Conservation (phyloP, 2,329 filamentous ascomycete genomes). For the Penicillium sp. region DNA sequence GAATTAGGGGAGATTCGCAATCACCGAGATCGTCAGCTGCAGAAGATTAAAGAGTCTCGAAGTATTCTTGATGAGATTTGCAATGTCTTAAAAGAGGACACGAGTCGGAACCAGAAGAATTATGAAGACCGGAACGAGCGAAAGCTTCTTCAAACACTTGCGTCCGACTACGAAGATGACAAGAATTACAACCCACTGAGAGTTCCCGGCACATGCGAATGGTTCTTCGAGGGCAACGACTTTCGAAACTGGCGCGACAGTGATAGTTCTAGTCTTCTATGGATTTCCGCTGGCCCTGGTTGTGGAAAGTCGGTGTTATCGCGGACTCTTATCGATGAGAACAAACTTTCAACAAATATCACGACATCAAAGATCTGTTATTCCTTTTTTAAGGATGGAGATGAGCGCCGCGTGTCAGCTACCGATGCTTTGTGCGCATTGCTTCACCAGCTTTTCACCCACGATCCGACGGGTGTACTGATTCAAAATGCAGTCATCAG, state of each 20-base stretch:
- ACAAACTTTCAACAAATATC: neutral
- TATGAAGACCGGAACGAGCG: conserved; percentile 1
- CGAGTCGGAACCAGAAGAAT: neutral
- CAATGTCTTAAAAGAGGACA: neutral
- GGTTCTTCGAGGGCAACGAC: conserved; percentile 26
- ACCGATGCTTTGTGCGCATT: neutral
- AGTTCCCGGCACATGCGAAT: conserved; percentile 36
- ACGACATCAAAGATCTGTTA: neutral
- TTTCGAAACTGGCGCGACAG: neutral
- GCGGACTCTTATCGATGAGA: neutral
- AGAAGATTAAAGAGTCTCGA: neutral
- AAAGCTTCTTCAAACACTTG: conserved; percentile 21
- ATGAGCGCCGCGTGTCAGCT: neutral
- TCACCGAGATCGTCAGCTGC: neutral
- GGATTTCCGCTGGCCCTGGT: neutral
- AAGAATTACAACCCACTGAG: conserved; percentile 32
- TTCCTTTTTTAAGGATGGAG: neutral
- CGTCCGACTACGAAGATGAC: conserved; percentile 26
- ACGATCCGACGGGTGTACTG: neutral
- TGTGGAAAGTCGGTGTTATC: neutral
- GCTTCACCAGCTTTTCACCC: neutral
- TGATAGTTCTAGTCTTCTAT: neutral
- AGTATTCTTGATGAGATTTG: neutral
- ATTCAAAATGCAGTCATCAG: neutral
- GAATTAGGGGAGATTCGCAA: neutral